Evolutionary conservation across 208 protist genomes (phyloP).

Genomic region (Crithidia expoeki): DNA sequence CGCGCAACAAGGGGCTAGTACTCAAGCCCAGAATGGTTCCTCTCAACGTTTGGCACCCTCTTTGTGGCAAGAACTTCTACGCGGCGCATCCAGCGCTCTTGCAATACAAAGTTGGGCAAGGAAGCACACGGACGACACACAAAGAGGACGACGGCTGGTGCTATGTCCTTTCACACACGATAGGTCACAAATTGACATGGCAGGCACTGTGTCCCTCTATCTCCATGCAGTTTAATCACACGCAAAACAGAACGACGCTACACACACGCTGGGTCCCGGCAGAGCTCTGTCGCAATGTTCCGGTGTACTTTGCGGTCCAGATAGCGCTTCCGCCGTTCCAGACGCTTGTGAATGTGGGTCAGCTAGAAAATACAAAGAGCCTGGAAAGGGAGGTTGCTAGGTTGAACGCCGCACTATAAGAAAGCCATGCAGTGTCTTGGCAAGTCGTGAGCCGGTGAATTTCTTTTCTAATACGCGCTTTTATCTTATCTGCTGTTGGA

Average conservation of each 20-base stretch:
- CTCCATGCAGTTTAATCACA: background rate
- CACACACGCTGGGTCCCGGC: background rate
- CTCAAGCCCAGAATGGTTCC: slow-evolving; percentile 11
- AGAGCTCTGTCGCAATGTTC: background rate
- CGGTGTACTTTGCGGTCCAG: background rate
- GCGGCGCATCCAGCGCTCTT: slow-evolving; percentile 5
- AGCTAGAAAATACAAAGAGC: background rate
- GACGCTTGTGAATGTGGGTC: slow-evolving; percentile 6
- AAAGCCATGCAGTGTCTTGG: no score
- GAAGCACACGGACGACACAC: background rate
- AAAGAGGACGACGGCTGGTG: background rate
- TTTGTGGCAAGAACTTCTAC: slow-evolving; percentile 17
- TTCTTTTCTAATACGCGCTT: no score
- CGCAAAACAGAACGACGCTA: background rate
- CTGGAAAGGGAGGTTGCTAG: background rate
- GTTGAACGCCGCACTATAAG: no score
- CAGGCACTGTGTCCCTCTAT: slow-evolving; percentile 7
- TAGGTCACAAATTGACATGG: background rate
- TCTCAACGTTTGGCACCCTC: slow-evolving; percentile 22
- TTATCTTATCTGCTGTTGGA: no score
- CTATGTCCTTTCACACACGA: background rate
- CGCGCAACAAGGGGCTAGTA: background rate
- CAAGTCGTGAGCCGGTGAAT: no score
- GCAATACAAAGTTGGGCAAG: background rate
- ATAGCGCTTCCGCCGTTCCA: background rate